phyloP scores from a whole-genome alignment of 2,329 filamentous ascomycete genomes.

The Colletotrichum sojae region DNA sequence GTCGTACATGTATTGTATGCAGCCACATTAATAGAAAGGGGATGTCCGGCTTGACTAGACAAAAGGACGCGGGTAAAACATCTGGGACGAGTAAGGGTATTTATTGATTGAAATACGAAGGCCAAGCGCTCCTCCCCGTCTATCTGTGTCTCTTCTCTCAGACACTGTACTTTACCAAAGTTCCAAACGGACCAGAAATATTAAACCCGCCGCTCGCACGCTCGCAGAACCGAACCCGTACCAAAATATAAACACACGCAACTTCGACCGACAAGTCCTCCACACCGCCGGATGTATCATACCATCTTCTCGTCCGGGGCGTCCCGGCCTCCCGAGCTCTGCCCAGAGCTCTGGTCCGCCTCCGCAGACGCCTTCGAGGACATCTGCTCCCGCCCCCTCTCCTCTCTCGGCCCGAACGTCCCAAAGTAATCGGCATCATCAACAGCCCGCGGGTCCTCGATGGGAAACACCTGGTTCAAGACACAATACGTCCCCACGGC shows the following conservation, averaged over 20 bases:
- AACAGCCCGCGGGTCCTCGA: conserved; percentile 41
- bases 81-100: neutral
- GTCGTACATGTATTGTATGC: neutral
- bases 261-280: neutral
- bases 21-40: no score
- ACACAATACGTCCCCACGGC: conserved; percentile 42
- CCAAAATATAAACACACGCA: neutral
- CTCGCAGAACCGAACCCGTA: neutral
- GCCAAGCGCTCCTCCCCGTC: neutral
- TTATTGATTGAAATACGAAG: conserved; percentile 4
- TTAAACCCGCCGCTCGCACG: neutral
- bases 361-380: conserved; percentile 4
- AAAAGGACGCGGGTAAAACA: neutral
- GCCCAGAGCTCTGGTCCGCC: neutral
- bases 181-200: no score
- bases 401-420: conserved; percentile 43
- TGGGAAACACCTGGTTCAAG: conserved; percentile 42
- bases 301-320: conserved; percentile 6
- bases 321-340: neutral
- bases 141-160: neutral
- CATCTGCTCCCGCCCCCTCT: neutral
- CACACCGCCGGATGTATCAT: neutral
- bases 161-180: neutral
- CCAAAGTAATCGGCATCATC: conserved; percentile 48
- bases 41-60: neutral